Conservation (phyloP, 805 yeast species). For the Isabelozyma heimii region DNA sequence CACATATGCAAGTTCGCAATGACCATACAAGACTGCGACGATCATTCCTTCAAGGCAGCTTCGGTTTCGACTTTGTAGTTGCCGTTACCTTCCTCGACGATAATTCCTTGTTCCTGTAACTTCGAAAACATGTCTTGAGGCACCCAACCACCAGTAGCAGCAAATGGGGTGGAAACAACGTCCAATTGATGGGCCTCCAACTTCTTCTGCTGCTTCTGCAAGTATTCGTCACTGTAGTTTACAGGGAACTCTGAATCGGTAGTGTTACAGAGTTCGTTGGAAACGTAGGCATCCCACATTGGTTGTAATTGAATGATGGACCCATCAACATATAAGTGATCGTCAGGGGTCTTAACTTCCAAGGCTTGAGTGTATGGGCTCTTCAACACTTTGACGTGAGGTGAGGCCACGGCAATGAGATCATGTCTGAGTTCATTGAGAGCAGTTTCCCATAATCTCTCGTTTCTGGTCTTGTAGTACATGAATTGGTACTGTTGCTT, state of each 20-base stretch:
- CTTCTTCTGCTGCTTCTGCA: slow-evolving; percentile 54
- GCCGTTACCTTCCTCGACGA: slow-evolving; percentile 54
- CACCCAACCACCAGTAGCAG: slow-evolving; percentile 92
- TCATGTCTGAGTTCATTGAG: slow-evolving; percentile 63
- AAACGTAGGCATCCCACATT: slow-evolving; percentile 66
- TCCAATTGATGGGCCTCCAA: slow-evolving; percentile 68
- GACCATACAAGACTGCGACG: not conserved
- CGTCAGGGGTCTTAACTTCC: slow-evolving; percentile 56
- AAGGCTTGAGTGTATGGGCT: slow-evolving; percentile 61
- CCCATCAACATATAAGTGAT: slow-evolving; percentile 63
- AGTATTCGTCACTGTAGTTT: slow-evolving; percentile 53
- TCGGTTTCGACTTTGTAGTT: slow-evolving; percentile 34
- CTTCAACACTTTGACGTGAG: slow-evolving; percentile 75
- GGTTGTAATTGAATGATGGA: slow-evolving; percentile 62
- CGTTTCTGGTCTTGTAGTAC: slow-evolving; percentile 87
- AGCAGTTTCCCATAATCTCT: slow-evolving; percentile 80
- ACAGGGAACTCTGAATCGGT: slow-evolving; percentile 54
- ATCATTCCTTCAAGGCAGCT: slow-evolving; percentile 14
- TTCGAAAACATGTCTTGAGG: slow-evolving; percentile 89
- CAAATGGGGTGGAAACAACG: slow-evolving; percentile 71
- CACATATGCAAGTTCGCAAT: no score
- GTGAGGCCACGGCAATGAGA: slow-evolving; percentile 75
- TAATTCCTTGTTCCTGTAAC: slow-evolving; percentile 63
- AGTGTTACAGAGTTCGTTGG: slow-evolving; percentile 52
- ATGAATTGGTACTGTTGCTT: slow-evolving; percentile 81